Conservation (phyloP, 2,329 filamentous ascomycete species). For the Microdochium paspali region DNA sequence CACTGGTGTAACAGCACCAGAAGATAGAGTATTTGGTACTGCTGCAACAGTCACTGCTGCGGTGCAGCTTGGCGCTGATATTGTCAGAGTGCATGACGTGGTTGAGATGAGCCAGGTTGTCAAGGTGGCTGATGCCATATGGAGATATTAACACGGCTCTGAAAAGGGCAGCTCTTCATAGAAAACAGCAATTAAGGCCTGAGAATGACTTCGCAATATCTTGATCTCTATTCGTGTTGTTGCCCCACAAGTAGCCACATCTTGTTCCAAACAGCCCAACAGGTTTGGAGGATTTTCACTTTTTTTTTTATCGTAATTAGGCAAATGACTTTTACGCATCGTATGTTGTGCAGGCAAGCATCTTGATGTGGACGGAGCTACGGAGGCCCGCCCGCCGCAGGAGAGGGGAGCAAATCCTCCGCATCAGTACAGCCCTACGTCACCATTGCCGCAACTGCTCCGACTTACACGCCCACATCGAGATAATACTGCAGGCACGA, state of each 20-base stretch:
- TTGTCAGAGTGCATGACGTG: slow-evolving; percentile 88
- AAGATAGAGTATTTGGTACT: slow-evolving; percentile 72
- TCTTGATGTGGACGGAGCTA: no score
- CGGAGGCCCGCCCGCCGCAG: no score
- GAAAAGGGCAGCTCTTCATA: no score
- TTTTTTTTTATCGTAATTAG: no score
- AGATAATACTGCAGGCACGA: not conserved
- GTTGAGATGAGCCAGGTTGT: slow-evolving; percentile 76
- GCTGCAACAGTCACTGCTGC: slow-evolving; percentile 81
- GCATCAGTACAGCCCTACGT: not conserved
- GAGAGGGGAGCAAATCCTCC: not conserved
- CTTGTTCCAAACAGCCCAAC: no score
- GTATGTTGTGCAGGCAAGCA: no score
- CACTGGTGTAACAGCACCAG: slow-evolving; percentile 64
- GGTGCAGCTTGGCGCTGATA: slow-evolving; percentile 78
- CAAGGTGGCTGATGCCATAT: slow-evolving; percentile 89
- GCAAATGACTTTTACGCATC: no score
- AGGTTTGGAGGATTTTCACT: no score
- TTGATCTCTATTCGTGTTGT: no score
- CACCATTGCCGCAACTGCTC: not conserved
- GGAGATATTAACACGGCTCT: slow-evolving; percentile 36
- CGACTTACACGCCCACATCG: not conserved
- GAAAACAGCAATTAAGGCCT: no score
- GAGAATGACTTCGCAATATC: no score
- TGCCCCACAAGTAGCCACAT: no score